A percentile compares a stretch with the other conserved stretches of the same genome.
Conservation (phyloP, 306 rosid species). For the Gastrolobium bilobum region DNA sequence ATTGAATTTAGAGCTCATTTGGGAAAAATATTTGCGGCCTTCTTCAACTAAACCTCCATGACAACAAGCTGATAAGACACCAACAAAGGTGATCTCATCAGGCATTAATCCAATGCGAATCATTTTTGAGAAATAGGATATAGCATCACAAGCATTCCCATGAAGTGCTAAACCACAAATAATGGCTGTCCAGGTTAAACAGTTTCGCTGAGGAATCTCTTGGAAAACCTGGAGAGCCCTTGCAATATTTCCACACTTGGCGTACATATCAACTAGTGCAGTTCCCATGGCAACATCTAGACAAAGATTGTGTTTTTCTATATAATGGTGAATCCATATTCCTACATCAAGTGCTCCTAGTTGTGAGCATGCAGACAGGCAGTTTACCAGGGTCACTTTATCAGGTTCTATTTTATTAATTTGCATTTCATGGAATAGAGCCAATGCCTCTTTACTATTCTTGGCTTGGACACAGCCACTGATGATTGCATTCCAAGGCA, state of each 20-base stretch:
- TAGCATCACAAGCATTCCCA: slow-evolving; percentile 70
- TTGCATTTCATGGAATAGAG: slow-evolving; percentile 87
- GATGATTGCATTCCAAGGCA: slow-evolving; percentile 90
- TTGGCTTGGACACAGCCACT: slow-evolving; percentile 81
- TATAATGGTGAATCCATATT: slow-evolving; percentile 81
- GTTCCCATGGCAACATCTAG: slow-evolving; percentile 79
- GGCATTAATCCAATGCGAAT: slow-evolving; percentile 69
- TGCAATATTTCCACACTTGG: slow-evolving; percentile 81
- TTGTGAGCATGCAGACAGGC: slow-evolving; percentile 87
- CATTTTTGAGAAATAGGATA: slow-evolving; percentile 75
- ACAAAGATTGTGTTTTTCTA: slow-evolving; percentile 58
- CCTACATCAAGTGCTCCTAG: slow-evolving; percentile 87
- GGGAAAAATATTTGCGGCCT: slow-evolving; percentile 70
- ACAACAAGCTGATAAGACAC: slow-evolving; percentile 88
- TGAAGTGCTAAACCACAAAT: slow-evolving; percentile 81
- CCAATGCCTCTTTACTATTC: slow-evolving; percentile 77
- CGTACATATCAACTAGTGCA: slow-evolving; percentile 86
- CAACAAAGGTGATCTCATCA: slow-evolving; percentile 85
- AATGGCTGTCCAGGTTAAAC: slow-evolving; percentile 88
- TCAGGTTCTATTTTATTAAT: slow-evolving; percentile 67
- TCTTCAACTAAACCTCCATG: slow-evolving; percentile 87
- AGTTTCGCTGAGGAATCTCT: slow-evolving; percentile 73
- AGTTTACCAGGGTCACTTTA: slow-evolving; percentile 70
- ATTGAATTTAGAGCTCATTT: slow-evolving; percentile 63
- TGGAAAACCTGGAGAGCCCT: slow-evolving; percentile 75